Evolutionary conservation across 2,329 filamentous ascomycete species (phyloP).

Genomic region (Pseudogymnoascus sp.): DNA sequence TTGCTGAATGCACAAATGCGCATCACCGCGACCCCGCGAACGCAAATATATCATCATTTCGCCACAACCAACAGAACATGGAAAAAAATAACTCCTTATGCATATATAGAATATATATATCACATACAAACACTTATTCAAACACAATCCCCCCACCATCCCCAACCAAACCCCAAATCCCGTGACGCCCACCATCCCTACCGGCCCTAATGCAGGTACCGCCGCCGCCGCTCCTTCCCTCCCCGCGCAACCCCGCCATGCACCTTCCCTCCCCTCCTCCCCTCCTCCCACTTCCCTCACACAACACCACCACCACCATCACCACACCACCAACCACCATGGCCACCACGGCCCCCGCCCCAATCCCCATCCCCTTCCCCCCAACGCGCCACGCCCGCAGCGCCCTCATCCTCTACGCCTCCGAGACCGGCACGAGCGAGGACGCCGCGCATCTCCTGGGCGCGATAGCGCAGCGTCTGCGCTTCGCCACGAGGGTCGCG

Average conservation of each 20-base stretch:
- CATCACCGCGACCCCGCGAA: not conserved
- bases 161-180: not conserved
- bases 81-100: not conserved
- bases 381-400: slow-evolving; percentile 30
- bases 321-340: not conserved
- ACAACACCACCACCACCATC: not conserved
- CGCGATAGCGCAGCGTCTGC: slow-evolving; percentile 63
- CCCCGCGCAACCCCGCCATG: not conserved
- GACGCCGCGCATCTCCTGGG: slow-evolving; percentile 84
- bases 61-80: not conserved
- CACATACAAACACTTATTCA: not conserved
- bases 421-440: slow-evolving; percentile 90
- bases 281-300: not conserved
- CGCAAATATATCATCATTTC: not conserved
- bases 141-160: not conserved
- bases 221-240: not conserved
- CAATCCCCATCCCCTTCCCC: not conserved
- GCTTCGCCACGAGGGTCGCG: slow-evolving; percentile 65
- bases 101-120: not conserved
- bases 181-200: not conserved
- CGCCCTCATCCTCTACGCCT: slow-evolving; percentile 77
- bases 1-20: not conserved
- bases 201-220: not conserved
- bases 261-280: not conserved
- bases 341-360: not conserved